Base-by-base conservation (phyloP, 2,329 filamentous ascomycete species). In the Chaetoscypha palmicola region DNA sequence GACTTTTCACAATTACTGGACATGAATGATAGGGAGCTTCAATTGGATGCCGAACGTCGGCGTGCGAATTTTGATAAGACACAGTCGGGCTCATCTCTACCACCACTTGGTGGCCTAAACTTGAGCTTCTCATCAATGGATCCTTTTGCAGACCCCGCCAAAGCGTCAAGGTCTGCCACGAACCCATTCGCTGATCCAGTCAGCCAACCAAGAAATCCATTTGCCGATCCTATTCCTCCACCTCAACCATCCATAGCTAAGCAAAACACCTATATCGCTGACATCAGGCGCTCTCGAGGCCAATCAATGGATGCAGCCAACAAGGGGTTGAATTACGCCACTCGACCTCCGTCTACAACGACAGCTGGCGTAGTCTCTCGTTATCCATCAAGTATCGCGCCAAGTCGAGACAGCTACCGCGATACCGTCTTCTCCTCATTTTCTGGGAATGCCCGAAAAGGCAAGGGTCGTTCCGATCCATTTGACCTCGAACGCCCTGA, bases 401-500 rank as follows among this genome's bases (percentile, higher is more conserved):
- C 58, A 46, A 44, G 55, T 58, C 35, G 58, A 41, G 59, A 61
- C 45, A 59, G 50, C 49, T 63, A 61, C 50, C 55, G 56, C 52
- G 64, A 63, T 38, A 67, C 68, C 12, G 49, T 67, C 41, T 69
- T 70, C 53, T 66, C 66, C 1, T 52, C 56, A 26, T 53, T 54
- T 39, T 57, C 57, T 1, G 66, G 71, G 34, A 67, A 66, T 34
- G 68, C 64, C 4, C 63, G 66, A 12, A 69, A 72, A 43, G 73
- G 72, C 54, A 77, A 76, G 55, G 77, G 79, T 58, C 74, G 77
- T 34, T 80, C 77, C 1, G 77, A 82, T 51, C 78, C 77, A 1
- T 82, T 82, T 55, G 79, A 83, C 52, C 66, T 82, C n/a, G 78
- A 82, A 57, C 61, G 68, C 33, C 67, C 73, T 24, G 67, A 75